Evolutionary conservation across 1,284 basidiomycete genomes (phyloP).

Genomic region (Marasmius oreades): DNA sequence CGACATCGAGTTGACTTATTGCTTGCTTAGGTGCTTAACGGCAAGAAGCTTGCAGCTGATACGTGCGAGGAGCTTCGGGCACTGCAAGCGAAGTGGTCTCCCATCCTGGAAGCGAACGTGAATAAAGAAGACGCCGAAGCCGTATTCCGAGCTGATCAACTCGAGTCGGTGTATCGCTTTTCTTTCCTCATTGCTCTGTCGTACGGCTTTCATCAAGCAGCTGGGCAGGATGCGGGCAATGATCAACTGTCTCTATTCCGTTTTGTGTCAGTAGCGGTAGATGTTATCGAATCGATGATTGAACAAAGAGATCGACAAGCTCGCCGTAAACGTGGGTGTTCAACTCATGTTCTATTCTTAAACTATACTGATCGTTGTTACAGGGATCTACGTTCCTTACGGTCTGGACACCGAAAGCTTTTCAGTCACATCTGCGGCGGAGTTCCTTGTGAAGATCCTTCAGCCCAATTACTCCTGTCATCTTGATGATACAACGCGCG

Average conservation of each 20-base stretch:
- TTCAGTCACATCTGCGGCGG: constrained; percentile 80
- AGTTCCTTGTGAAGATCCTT: constrained; percentile 75
- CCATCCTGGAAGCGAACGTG: constrained; percentile 37
- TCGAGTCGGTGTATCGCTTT: constrained; percentile 67
- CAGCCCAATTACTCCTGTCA: constrained; percentile 67
- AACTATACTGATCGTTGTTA: no score
- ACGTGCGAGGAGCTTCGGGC: constrained; percentile 61
- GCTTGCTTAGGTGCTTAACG: constrained; percentile 51
- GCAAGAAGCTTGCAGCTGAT: constrained; percentile 59
- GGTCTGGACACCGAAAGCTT: constrained; percentile 82
- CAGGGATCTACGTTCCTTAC: constrained; percentile 63
- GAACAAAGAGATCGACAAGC: constrained; percentile 53
- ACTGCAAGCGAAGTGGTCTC: constrained; percentile 54
- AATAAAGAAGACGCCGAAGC: constrained; percentile 50
- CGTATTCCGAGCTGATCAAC: constrained; percentile 58
- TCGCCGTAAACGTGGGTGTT: no score
- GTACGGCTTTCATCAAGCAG: constrained; percentile 74
- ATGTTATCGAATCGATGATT: constrained; percentile 63
- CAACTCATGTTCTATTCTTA: constrained; percentile 41
- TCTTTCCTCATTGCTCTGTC: constrained; percentile 68
- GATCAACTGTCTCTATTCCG: constrained; percentile 65
- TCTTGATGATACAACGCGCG: constrained; percentile 52
- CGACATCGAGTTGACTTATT: constrained; percentile 16
- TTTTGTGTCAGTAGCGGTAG: constrained; percentile 56
- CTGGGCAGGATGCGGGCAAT: constrained; percentile 50